Base-by-base conservation (phyloP, 2,329 filamentous ascomycete species). In the Apiospora pterosperma region DNA sequence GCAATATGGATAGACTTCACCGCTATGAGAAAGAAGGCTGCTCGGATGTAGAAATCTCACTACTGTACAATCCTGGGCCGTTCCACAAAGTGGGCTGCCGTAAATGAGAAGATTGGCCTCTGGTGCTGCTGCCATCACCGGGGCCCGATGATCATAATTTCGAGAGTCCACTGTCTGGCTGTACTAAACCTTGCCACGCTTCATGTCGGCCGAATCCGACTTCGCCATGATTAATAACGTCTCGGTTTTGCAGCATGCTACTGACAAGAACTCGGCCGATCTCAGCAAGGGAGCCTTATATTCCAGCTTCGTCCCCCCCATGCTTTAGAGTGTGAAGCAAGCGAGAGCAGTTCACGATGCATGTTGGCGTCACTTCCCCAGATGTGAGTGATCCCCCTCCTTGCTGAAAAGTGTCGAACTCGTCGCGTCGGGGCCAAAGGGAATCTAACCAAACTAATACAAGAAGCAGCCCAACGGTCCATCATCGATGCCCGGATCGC, bases 121-220 rank as follows among this genome's bases (percentile, higher is more conserved):
- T n/a, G n/a, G n/a, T n/a, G n/a, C n/a, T n/a, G 6, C 16, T 12
- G n/a, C 41, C 16, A 55, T 34, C 48, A n/a, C 48, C 48, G 28
- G 48, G 48, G 48, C 21, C 25, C 28, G 59, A 31, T 41, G 59
- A 61, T 61, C 59, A 23, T n/a, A 61, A 61, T 61, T 41, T 61
- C 36, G 59, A 38, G 59, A 23, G 23, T 41, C 36, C 36, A 31
- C 59, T n/a, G 23, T 19, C 41, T 4, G 39, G 39, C 16, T 16
- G 16, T 42, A 14, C 16, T 44, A 4, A 11, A 44, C 41, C 19
- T 44, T 44, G 6, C 19, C 41, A 44, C 2, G 41, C 41, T 21
- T 21, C 41, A 5, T 21, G 19, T 21, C 12, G 14, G 25, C 48
- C 48, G 5, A 16, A 19, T 3, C 31, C 16, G 23, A 58, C 25